These are phyloP conservation scores for Kodamaea fukazawae DNA, from an alignment of 805 yeast genomes.

Conservation along the genomic window DNA sequence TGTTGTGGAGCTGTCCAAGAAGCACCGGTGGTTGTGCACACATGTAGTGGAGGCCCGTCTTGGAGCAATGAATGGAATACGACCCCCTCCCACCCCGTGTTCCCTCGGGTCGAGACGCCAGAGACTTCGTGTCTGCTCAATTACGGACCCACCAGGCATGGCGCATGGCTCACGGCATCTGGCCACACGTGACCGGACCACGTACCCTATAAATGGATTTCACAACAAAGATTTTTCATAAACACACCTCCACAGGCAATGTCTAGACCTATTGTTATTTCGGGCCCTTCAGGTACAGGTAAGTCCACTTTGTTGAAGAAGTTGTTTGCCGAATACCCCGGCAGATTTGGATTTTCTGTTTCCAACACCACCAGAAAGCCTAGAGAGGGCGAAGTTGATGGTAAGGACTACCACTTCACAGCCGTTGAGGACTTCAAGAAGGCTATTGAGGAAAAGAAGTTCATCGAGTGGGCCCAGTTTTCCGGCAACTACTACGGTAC, in stretches of 20 bases:
- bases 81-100: too few species aligned
- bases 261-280: constrained; percentile 84
- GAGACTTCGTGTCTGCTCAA: too few species aligned
- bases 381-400: constrained; percentile 86
- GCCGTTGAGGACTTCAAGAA: constrained; percentile 76
- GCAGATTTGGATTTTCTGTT: constrained; percentile 87
- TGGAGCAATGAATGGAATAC: too few species aligned
- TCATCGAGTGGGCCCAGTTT: constrained; percentile 97
- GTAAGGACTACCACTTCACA: constrained; percentile 85
- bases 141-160: too few species aligned
- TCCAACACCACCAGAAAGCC: constrained; percentile 92
- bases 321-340: constrained; percentile 87
- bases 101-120: too few species aligned
- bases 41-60: too few species aligned
- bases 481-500: constrained; percentile 98
- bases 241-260: constrained; percentile 8
- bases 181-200: background rate
- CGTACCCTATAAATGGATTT: background rate
- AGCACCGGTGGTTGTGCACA: too few species aligned
- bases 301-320: constrained; percentile 90
- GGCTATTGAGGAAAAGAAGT: constrained; percentile 69
- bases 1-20: too few species aligned
- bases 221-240: background rate
- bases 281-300: constrained; percentile 97
- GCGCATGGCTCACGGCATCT: too few species aligned